Base-by-base conservation (phyloP, 2,329 filamentous ascomycete genomes). In the Drechslerella stenobrocha region DNA sequence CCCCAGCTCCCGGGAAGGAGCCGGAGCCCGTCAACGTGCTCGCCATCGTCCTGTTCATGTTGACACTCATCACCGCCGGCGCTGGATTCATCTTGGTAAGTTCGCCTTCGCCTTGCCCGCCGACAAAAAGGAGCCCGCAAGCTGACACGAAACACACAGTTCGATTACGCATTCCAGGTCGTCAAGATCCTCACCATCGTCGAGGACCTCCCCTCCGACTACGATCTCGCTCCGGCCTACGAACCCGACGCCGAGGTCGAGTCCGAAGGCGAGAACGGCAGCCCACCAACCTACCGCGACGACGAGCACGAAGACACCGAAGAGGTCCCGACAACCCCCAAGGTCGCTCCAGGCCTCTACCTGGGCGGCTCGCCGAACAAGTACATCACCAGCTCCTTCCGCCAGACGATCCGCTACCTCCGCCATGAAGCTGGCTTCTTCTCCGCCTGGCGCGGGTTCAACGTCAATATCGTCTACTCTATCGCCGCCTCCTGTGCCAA, bases 401-500 rank as follows among this genome's bases (percentile, higher is more conserved):
- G 81, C 64, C 78, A 77, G 7, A 83, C 84, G 1, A 76, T 86
- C 66, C 77, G 76, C 52, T 85, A 87, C 67, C 80, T 96, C 44
- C 80, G 80, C 70, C 78, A 82, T 46, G 78, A 83, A 70, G 85
- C 81, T 66, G 89, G 90, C 70, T 82, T 81, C 77, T 78, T 78
- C 64, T 82, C 87, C 61, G 80, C 83, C 73, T 87, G 89, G 81
- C 87, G 89, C 69, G 90, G 89, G 58, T 74, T 89, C 64, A 73
- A 75, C 42, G 77, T 82, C 70, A 80, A 78, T 71, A 20, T 83
- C 34, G 75, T 78, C 60, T 82, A 80, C 74, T 76, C 75, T 52
- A 7, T 83, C 3, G 76, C 78, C 57, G 75, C 81, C 52, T 56
- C 71, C 22, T 30, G 79, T 42, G 66, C 84, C 34, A 74, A 78